A percentile compares a stretch with the other conserved stretches of the same genome.
These are phyloP conservation scores for Glycine soja DNA, from an alignment of 306 rosid species.

Conservation along the genomic window DNA sequence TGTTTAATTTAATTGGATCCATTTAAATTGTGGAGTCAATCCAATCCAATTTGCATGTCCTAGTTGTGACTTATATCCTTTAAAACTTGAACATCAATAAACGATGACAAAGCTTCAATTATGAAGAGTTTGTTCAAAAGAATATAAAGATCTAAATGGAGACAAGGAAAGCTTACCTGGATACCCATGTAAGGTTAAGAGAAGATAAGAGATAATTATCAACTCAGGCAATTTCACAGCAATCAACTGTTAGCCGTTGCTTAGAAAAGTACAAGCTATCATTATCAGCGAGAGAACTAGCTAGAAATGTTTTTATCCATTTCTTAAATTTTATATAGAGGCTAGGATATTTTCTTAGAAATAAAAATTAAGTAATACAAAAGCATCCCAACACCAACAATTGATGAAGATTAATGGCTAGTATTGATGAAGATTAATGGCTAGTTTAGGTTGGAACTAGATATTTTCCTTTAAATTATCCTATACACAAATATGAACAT, in stretches of 20 bases:
- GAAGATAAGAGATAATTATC: background rate
- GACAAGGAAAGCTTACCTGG: conserved; percentile 17
- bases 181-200: background rate
- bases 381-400: background rate
- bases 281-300: background rate
- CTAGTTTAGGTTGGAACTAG: background rate
- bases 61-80: background rate
- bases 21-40: background rate
- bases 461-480: background rate
- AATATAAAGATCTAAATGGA: background rate
- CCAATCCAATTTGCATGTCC: background rate
- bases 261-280: background rate
- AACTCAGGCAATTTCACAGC: background rate
- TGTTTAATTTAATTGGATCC: too few relatives aligned
- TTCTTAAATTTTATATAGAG: too few relatives aligned
- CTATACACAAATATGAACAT: background rate
- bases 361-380: background rate
- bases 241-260: background rate
- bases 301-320: background rate
- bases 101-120: background rate
- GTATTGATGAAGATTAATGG: background rate
- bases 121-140: background rate
- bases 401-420: background rate
- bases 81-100: background rate
- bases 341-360: background rate